Evolutionary conservation across 176 grass and related monocot species (phyloP), one percentile per base, ranked within the genome.

Genomic region (Cenchrus fungigraminus): DNA sequence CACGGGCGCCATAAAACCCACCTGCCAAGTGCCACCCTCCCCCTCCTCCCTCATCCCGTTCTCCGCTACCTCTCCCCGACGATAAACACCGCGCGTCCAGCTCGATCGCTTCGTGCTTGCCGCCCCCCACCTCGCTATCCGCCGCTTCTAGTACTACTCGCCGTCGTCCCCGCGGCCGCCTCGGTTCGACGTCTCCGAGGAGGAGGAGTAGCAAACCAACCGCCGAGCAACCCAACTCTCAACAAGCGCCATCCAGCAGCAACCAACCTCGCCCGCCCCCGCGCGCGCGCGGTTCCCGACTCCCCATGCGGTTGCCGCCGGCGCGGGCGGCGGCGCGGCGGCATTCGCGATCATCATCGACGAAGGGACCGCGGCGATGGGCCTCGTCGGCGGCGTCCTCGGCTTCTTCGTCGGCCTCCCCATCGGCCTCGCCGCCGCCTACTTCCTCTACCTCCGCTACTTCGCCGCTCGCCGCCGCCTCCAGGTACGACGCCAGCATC

Each of bases 381-480:
- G 88, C 11, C 71, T 89, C 64, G 52, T 79, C 19, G 84, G 89
- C 68, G 80, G 79, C 60, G 1, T 87, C 74, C 3, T 86, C 59
- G 88, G 88, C 74, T 86, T 90, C 79, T 45, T 11, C 50, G 19
- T 90, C 88, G 88, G 89, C 79, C 73, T 86, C 79, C 58, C 79
- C 65, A 43, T 90, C 59, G 84, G 88, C 7, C 68, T 90, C 60
- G 68, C 68, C 79, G 84, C 74, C 74, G 68, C 89, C 0, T 87
- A 74, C 84, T 53, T 90, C 80, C 43, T 79, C 84, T 74, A 87
- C 84, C 74, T 87, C 80, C 89, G 79, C 80, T 79, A 53, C 80
- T 19, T 87, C 74, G 58, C 68, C 15, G 67, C 84, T 5, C 80
- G 43, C 75, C 80, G 31, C 75, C 79, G 19, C 4, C 79, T 83